phyloP scores from a whole-genome alignment of 768 basidiomycete genomes.

The Tylopilus balloui region DNA sequence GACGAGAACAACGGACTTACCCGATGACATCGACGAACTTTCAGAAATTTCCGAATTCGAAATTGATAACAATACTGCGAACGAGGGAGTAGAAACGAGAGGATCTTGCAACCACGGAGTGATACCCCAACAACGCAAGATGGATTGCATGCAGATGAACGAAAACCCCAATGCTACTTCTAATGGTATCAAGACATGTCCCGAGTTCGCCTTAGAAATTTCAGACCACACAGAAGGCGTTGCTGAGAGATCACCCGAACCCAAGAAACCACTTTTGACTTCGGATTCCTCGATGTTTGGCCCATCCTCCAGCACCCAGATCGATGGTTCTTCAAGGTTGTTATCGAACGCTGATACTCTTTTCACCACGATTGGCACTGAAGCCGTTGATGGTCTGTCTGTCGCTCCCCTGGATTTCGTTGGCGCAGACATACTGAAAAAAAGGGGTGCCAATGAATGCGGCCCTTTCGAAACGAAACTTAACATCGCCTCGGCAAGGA shows the following conservation, averaged over 20 bases:
- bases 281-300: conserved; percentile 9
- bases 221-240: not conserved
- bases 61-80: not conserved
- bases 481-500: not conserved
- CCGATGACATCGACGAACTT: conserved; percentile 22
- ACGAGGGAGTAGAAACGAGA: not conserved
- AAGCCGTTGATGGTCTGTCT: not conserved
- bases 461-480: not conserved
- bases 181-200: not conserved
- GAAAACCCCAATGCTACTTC: conserved; percentile 3
- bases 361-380: not conserved
- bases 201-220: not conserved
- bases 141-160: conserved; percentile 10
- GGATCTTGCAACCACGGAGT: not conserved
- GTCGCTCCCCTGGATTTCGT: not conserved
- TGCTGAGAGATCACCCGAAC: not conserved
- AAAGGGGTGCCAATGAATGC: not conserved
- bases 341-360: conserved; percentile 2
- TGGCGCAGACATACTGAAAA: not conserved
- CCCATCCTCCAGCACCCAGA: conserved; percentile 15
- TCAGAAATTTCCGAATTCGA: conserved; percentile 35
- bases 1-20: not conserved
- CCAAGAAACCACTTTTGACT: not conserved
- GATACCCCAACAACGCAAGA: not conserved
- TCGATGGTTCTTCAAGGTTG: conserved; percentile 10